These are phyloP conservation scores for Crotalaria pallida DNA, from an alignment of 306 rosid species.

Conservation along the genomic window DNA sequence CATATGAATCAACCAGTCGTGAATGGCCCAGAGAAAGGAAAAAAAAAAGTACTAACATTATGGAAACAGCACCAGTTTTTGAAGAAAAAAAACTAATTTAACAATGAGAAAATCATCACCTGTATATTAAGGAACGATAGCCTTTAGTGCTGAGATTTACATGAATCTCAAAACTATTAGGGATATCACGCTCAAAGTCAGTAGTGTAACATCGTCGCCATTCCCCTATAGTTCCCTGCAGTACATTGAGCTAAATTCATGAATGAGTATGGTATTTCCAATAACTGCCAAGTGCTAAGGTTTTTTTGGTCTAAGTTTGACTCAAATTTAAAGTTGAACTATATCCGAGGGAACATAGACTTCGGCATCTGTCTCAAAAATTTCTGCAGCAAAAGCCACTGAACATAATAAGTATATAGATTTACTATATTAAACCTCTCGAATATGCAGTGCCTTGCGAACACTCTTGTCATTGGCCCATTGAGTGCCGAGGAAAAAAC, in stretches of 20 bases:
- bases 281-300: background rate
- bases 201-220: constrained; percentile 11
- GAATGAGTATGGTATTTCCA: background rate
- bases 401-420: background rate
- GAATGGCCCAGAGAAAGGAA: background rate
- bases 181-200: background rate
- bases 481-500: background rate
- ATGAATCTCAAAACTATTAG: constrained; percentile 30
- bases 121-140: constrained; percentile 43
- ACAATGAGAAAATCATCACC: constrained; percentile 20
- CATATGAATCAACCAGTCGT: background rate
- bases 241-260: background rate
- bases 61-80: background rate
- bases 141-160: constrained; percentile 30
- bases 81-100: background rate
- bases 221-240: constrained; percentile 21
- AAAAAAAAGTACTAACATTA: background rate
- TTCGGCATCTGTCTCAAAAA: background rate
- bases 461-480: constrained; percentile 26
- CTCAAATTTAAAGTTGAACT: background rate
- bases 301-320: background rate
- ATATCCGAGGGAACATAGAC: background rate
- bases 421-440: constrained; percentile 21
- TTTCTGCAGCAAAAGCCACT: background rate
- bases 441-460: constrained; percentile 27